Percentiles rank a stretch among this genome's conserved stretches.
These are phyloP conservation scores for Colletotrichum destructivum DNA, from an alignment of 2,329 filamentous ascomycete genomes.

Conservation along the genomic window DNA sequence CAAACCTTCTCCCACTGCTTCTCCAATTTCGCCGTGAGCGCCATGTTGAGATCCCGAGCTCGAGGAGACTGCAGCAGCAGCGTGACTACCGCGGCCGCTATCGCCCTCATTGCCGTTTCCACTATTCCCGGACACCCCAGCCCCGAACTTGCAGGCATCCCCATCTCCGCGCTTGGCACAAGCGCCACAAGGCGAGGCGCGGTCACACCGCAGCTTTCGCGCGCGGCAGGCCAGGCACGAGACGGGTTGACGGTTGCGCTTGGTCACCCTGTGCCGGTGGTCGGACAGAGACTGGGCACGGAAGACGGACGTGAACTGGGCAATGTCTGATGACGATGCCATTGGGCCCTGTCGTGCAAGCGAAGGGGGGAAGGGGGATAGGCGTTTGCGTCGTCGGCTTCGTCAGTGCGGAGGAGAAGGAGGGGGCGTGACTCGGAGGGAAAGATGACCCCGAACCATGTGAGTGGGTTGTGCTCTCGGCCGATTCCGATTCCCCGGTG, in stretches of 20 bases:
- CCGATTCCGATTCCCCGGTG: neutral
- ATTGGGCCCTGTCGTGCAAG: neutral
- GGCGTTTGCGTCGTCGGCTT: neutral
- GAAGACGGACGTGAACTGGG: conserved; percentile 54
- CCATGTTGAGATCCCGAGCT: neutral
- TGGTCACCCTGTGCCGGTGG: conserved; percentile 51
- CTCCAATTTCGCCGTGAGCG: neutral
- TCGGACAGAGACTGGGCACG: conserved; percentile 51
- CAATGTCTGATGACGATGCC: conserved; percentile 33
- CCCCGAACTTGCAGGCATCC: conserved; percentile 52
- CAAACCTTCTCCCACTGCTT: neutral
- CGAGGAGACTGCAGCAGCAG: conserved; percentile 35
- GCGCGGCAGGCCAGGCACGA: conserved; percentile 59
- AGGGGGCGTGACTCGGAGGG: too few species aligned
- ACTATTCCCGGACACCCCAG: neutral
- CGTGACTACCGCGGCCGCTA: neutral
- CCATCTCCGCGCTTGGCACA: conserved; percentile 57
- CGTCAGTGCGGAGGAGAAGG: neutral
- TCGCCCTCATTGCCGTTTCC: neutral
- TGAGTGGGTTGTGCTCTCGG: neutral
- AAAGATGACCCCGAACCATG: neutral
- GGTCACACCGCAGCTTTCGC: conserved; percentile 61
- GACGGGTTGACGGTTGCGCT: conserved; percentile 58
- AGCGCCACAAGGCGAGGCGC: conserved; percentile 57
- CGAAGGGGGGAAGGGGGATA: neutral